Evolutionary conservation across 2,329 filamentous ascomycete genomes (phyloP).

Genomic region (Purpureocillium takamizusanense): DNA sequence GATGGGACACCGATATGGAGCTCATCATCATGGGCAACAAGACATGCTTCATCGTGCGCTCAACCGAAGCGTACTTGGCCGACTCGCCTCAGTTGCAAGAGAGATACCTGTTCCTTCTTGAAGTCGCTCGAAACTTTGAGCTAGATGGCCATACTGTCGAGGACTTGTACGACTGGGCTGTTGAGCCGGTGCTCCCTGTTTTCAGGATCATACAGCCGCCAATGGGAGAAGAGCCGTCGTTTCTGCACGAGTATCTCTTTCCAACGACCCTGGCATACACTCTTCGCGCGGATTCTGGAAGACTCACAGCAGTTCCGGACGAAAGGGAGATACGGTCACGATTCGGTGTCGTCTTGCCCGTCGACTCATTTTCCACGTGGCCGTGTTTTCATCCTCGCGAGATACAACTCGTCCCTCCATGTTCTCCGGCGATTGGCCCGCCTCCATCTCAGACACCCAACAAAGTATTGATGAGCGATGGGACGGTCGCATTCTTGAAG

Average conservation of each 20-base stretch:
- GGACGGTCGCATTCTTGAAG: conserved; percentile 3
- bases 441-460: conserved; percentile 1
- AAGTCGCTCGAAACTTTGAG: conserved; percentile 12
- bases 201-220: not conserved
- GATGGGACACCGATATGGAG: conserved; percentile 7
- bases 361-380: conserved; percentile 7
- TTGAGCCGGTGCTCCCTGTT: conserved; percentile 9
- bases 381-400: conserved; percentile 7
- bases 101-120: conserved; percentile 13
- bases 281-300: conserved; percentile 5
- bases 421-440: not conserved
- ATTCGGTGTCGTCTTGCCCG: conserved; percentile 1
- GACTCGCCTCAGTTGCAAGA: conserved; percentile 9
- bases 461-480: conserved; percentile 1
- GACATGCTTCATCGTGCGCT: conserved; percentile 8
- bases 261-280: conserved; percentile 8
- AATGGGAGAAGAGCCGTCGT: not conserved
- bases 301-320: conserved; percentile 3
- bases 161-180: conserved; percentile 14
- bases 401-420: not conserved
- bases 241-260: conserved; percentile 7
- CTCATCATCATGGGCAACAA: conserved; percentile 10
- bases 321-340: not conserved
- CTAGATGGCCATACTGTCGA: conserved; percentile 12
- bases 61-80: conserved; percentile 10